Conservation (phyloP, 495 filamentous ascomycete genomes). For the Neurospora sp. region DNA sequence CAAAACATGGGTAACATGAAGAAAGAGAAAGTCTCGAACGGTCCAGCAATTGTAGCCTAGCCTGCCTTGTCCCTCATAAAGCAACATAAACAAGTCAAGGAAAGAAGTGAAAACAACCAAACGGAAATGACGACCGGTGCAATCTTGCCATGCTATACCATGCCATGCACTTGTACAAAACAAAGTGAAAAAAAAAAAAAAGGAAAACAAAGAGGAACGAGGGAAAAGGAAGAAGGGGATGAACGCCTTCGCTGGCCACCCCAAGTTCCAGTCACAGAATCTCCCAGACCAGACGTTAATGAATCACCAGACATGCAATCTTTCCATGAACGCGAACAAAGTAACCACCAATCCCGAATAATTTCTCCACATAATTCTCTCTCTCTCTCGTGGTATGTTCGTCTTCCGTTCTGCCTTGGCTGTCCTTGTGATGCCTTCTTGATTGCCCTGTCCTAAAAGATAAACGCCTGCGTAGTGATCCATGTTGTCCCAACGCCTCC, state of each 20-base stretch:
- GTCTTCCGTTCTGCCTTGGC: neutral
- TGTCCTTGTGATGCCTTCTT: neutral
- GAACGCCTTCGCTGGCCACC: neutral
- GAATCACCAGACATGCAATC: neutral
- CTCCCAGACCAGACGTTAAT: neutral
- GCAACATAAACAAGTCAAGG: neutral
- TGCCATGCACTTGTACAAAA: neutral
- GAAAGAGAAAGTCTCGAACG: neutral
- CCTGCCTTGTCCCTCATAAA: neutral
- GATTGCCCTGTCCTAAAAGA: neutral
- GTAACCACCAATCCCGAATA: neutral
- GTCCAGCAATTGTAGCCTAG: neutral
- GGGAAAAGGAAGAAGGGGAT: neutral
- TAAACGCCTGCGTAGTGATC: neutral
- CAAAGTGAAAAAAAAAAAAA: neutral
- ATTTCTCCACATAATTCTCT: neutral
- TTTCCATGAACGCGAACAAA: neutral
- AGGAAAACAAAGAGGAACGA: conserved; percentile 1
- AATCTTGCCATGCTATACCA: conserved; percentile 1
- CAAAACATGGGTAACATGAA: neutral
- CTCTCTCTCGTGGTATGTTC: neutral
- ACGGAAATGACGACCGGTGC: neutral
- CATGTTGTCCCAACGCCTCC: neutral
- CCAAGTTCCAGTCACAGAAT: neutral
- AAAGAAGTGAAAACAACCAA: neutral